Evolutionary conservation across 257 asterid genomes (phyloP).

Genomic region (Solanum peruvianum): DNA sequence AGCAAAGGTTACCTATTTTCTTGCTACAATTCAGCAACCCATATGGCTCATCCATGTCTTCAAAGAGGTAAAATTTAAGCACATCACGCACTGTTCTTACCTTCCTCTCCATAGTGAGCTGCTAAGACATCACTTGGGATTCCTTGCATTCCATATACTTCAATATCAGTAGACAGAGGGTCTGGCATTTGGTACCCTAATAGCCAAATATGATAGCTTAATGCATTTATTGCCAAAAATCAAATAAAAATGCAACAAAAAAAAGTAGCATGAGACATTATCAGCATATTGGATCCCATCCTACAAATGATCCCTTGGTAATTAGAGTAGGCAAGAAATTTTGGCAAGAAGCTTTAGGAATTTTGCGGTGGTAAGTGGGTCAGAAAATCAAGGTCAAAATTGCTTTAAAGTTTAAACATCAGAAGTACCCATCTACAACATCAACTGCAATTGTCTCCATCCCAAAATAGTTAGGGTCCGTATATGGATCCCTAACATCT

Average conservation of each 20-base stretch:
- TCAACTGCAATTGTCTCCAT: background rate
- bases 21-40: background rate
- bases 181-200: no score
- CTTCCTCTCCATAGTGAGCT: background rate
- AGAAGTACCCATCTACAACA: background rate
- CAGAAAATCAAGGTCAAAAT: background rate
- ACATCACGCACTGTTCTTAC: constrained; percentile 12
- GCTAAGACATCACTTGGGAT: no score
- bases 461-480: background rate
- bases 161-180: no score
- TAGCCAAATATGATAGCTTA: no score
- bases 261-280: no score
- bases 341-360: background rate
- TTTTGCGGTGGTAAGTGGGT: background rate
- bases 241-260: no score
- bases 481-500: background rate
- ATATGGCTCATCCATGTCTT: background rate
- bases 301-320: background rate
- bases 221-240: no score
- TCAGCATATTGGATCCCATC: background rate
- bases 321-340: background rate
- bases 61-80: background rate
- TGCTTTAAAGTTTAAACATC: background rate
- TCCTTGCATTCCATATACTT: no score
- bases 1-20: background rate